Percentiles rank a stretch among this genome's conserved stretches.
Conservation (phyloP, 345 rosid species). For the Eutrema japonicum region DNA sequence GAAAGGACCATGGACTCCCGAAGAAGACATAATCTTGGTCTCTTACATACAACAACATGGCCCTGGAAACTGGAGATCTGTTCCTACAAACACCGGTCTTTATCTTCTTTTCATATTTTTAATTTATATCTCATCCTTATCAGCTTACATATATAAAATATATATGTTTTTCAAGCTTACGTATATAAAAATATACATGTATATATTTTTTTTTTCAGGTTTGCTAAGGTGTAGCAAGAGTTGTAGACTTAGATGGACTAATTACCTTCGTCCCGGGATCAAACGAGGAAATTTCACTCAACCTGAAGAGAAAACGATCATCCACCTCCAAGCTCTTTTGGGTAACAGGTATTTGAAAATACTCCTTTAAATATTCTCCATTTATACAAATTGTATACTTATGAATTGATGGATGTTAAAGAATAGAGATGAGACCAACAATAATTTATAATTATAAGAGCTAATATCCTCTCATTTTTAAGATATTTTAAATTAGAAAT, state of each 20-base stretch:
- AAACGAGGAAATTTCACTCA: conserved; percentile 88
- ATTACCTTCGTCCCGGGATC: conserved; percentile 93
- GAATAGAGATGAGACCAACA: not conserved
- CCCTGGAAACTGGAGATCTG: conserved; percentile 94
- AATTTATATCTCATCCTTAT: not conserved
- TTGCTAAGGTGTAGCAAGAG: conserved; percentile 97
- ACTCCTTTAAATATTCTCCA: not conserved
- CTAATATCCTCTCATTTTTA: not conserved
- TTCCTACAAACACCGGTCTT: conserved; percentile 80
- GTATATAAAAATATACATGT: not conserved
- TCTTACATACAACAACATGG: conserved; percentile 92
- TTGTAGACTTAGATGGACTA: conserved; percentile 98
- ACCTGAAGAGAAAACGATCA: conserved; percentile 87
- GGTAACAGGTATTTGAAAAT: conserved; percentile 70
- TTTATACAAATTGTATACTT: not conserved
- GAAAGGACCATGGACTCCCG: conserved; percentile 99
- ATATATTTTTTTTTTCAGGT: conserved; percentile 51
- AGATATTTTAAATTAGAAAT: not conserved
- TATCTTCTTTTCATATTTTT: conserved; percentile 18
- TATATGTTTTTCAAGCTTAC: no score
- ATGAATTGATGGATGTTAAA: not conserved
- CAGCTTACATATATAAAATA: not conserved
- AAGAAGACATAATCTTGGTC: conserved; percentile 91
- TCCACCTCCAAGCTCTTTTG: conserved; percentile 97
- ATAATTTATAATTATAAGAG: not conserved